Conservation (phyloP, 345 rosid genomes). For the Odontarrhena argentea region DNA sequence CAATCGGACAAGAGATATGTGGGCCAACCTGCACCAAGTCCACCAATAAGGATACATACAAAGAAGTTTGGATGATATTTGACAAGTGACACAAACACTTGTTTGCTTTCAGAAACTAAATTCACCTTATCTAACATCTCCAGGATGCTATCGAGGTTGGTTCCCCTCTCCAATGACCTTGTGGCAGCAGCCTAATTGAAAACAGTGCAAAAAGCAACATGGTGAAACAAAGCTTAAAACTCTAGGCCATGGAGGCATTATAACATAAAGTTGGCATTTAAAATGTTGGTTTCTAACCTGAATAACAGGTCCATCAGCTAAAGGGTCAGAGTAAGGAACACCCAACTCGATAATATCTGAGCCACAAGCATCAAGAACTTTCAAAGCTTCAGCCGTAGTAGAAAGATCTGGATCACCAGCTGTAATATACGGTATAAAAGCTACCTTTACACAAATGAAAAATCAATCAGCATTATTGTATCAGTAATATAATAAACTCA, state of each 20-base stretch:
- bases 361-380: conserved; percentile 79
- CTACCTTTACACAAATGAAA: conserved; percentile 54
- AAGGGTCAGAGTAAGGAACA: conserved; percentile 88
- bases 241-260: not conserved
- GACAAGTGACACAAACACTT: not conserved
- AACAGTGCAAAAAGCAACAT: not conserved
- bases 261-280: conserved; percentile 8
- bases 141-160: conserved; percentile 62
- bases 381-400: conserved; percentile 81
- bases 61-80: conserved; percentile 6
- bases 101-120: conserved; percentile 1
- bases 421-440: conserved; percentile 86
- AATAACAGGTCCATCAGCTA: conserved; percentile 95
- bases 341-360: conserved; percentile 86
- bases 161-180: conserved; percentile 71
- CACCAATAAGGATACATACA: conserved; percentile 18
- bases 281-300: conserved; percentile 55
- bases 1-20: conserved; percentile 72
- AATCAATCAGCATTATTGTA: not conserved
- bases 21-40: conserved; percentile 68
- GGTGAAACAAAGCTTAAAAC: conserved; percentile 21
- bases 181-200: conserved; percentile 81
- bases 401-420: conserved; percentile 98
- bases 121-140: conserved; percentile 84
- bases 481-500: conserved; percentile 1